Base-by-base conservation (phyloP, 441 rosid species). In the Breynia disticha region DNA sequence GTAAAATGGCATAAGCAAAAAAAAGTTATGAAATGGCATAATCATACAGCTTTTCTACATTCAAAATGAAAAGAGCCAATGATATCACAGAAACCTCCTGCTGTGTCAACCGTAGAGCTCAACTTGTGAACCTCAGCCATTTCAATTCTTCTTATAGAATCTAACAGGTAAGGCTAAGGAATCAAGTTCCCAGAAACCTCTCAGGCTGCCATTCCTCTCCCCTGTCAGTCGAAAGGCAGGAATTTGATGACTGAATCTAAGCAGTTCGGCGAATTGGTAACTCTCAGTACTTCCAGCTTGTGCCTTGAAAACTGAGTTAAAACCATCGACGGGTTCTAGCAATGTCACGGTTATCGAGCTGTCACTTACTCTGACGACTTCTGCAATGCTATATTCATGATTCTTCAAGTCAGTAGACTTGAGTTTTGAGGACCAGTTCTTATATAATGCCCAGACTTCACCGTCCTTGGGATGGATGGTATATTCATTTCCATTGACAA, bases 401-500 rank as follows among this genome's bases (percentile, higher is more conserved):
- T 65, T 76, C 56, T 64, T 68, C 81, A 90, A 66, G 60, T 77
- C 83, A 16, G 61, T 52, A 13, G 38, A 32, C 41, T 67, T 69
- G 14, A 88, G 78, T 51, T 50, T 43, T 11, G 71, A 59, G 51
- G 63, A 69, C 95, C 97, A 87, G 66, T 71, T 65, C 75, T 52
- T 76, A 66, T 81, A 83, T 68, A 90, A 47, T 57, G 95, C 97
- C 96, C 96, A 84, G 35, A 84, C 63, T 48, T 90, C 89, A 0
- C 85, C 79, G 3, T 75, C 78, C 59, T 54, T 52, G 0, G 97
- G 97, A 17, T 69, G 55, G 59, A 87, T 68, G 59, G 46, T 24
- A 62, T 54, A 87, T 55, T 64, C 70, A 51, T n/a, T n/a, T n/a
- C 35, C 35, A 2, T 46, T 60, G 50, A 49, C 64, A 6, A 22